Evolutionary conservation across 768 basidiomycete species (phyloP).

Genomic region (Phylloporus arenicola): DNA sequence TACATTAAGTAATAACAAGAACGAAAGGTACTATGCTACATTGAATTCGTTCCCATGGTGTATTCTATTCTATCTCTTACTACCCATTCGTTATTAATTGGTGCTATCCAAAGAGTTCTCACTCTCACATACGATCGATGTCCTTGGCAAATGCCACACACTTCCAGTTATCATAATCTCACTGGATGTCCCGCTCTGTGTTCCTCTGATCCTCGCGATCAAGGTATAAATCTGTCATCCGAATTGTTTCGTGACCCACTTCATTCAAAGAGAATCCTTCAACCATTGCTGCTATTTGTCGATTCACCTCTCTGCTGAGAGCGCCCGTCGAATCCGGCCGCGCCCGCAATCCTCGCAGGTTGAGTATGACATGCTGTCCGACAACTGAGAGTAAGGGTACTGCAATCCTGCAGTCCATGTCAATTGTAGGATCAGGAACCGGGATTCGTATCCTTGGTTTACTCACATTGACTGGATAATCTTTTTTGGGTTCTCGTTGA

Average conservation of each 20-base stretch:
- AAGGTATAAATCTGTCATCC: not conserved
- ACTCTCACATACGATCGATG: not conserved
- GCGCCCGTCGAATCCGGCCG: not conserved
- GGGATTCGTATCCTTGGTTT: not conserved
- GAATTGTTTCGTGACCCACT: no score
- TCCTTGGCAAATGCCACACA: not conserved
- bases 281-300: not conserved
- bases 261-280: not conserved
- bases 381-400: not conserved
- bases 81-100: not conserved
- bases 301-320: not conserved
- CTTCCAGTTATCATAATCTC: not conserved
- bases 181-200: not conserved
- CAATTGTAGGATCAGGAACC: not conserved
- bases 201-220: not conserved
- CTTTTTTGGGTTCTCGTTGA: not conserved
- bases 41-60: not conserved
- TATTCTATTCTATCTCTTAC: not conserved
- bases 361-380: not conserved
- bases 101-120: not conserved
- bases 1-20: no score
- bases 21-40: no score
- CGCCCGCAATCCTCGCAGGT: not conserved
- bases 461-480: not conserved
- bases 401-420: not conserved